These are phyloP conservation scores for Boletellus ananas DNA, from an alignment of 768 basidiomycete species.

Conservation along the genomic window DNA sequence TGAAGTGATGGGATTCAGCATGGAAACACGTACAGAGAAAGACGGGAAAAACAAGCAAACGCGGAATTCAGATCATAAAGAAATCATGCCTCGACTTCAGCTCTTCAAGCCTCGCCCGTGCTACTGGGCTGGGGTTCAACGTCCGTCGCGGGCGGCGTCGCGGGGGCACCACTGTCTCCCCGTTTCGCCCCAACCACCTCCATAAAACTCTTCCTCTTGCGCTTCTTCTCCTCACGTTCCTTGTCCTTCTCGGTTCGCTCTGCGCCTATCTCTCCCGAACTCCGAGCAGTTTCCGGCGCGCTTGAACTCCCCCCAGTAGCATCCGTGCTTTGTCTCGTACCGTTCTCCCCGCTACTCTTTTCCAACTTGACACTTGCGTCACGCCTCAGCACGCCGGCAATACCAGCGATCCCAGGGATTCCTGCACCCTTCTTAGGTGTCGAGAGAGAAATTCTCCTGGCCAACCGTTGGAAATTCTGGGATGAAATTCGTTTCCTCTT, in stretches of 20 bases:
- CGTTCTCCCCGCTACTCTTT: conserved; percentile 32
- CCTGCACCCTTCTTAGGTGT: conserved; percentile 54
- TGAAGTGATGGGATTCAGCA: neutral
- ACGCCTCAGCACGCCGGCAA: conserved; percentile 28
- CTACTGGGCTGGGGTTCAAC: conserved; percentile 9
- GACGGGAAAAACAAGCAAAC: conserved; percentile 5
- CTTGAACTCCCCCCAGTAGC: conserved; percentile 24
- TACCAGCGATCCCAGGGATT: conserved; percentile 29
- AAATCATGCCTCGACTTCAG: neutral
- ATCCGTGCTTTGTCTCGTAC: conserved; percentile 17
- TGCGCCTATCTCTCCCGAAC: conserved; percentile 45
- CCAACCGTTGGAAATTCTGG: conserved; percentile 82
- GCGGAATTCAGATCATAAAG: conserved; percentile 7
- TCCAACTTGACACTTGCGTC: conserved; percentile 40
- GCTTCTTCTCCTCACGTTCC: conserved; percentile 57
- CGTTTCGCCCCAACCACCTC: conserved; percentile 38
- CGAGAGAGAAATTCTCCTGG: conserved; percentile 64
- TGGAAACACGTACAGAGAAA: neutral
- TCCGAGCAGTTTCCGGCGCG: conserved; percentile 40
- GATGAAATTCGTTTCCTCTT: conserved; percentile 80
- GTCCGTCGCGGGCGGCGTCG: conserved; percentile 35
- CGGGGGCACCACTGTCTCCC: conserved; percentile 17
- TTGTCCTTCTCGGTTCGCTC: conserved; percentile 51
- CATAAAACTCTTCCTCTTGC: conserved; percentile 55
- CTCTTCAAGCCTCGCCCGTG: conserved; percentile 11